Percentiles rank a stretch among this genome's conserved stretches.
Conservation (phyloP, 1,284 basidiomycete species). For the Cryptococcus amylolentus region DNA sequence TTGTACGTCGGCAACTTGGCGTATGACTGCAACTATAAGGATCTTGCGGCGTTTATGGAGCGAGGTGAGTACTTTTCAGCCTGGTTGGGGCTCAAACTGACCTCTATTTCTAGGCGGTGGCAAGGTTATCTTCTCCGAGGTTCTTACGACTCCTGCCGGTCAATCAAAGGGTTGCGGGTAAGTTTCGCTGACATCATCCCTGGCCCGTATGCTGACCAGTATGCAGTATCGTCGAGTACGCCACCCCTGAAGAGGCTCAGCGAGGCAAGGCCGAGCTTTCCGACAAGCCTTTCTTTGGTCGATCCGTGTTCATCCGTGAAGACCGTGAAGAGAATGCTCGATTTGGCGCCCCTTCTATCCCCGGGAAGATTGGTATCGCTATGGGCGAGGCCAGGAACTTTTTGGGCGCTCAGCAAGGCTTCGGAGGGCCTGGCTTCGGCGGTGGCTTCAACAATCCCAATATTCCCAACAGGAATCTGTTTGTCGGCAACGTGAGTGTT, state of each 20-base stretch:
- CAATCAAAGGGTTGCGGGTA: constrained; percentile 98
- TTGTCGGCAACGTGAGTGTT: constrained; percentile 76
- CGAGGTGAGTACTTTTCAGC: constrained; percentile 80
- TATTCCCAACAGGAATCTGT: constrained; percentile 66
- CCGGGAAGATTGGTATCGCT: constrained; percentile 87
- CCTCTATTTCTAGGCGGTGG: constrained; percentile 61
- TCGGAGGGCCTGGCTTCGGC: neutral
- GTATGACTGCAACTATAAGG: constrained; percentile 95
- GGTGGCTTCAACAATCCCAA: constrained; percentile 15
- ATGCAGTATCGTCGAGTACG: constrained; percentile 87
- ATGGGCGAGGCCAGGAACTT: constrained; percentile 68
- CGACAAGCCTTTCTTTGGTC: constrained; percentile 80
- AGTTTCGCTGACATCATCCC: constrained; percentile 47
- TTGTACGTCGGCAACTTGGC: constrained; percentile 97
- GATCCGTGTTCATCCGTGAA: constrained; percentile 95
- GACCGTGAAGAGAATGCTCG: constrained; percentile 94
- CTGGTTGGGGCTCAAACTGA: constrained; percentile 2
- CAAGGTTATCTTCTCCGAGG: constrained; percentile 98
- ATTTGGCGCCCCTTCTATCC: constrained; percentile 87
- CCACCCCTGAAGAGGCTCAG: constrained; percentile 75
- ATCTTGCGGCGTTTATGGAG: constrained; percentile 97
- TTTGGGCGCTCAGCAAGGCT: constrained; percentile 55
- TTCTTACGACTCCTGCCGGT: constrained; percentile 90
- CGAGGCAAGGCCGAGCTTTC: constrained; percentile 80
- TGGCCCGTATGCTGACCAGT: neutral